phyloP scores from a whole-genome alignment of 2,329 filamentous ascomycete species.

The Apiospora sp. region DNA sequence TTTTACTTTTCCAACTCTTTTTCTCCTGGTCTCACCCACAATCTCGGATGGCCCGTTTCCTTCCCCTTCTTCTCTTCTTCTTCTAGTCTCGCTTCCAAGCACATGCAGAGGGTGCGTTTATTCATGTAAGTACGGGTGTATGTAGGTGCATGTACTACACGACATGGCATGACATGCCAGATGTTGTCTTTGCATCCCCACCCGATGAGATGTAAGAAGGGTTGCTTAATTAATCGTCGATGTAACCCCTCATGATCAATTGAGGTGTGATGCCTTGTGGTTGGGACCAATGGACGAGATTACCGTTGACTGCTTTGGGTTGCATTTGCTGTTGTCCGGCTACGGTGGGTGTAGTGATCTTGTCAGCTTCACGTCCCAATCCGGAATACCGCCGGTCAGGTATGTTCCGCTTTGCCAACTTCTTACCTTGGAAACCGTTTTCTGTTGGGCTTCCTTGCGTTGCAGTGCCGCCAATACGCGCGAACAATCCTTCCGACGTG shows the following conservation, averaged over 20 bases:
- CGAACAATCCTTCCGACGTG: slow-evolving; percentile 13
- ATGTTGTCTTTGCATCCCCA: slow-evolving; percentile 14
- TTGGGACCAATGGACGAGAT: slow-evolving; percentile 19
- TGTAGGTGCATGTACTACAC: not conserved
- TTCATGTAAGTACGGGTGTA: not conserved
- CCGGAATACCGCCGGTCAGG: slow-evolving; percentile 14
- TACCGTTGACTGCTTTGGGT: slow-evolving; percentile 11
- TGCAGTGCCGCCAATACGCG: slow-evolving; percentile 18
- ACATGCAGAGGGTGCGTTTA: not conserved
- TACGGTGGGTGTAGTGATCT: slow-evolving; percentile 5
- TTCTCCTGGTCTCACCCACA: not conserved
- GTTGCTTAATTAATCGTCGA: slow-evolving; percentile 19
- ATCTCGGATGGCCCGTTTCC: not conserved
- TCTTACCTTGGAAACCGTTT: slow-evolving; percentile 19
- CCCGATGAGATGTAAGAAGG: slow-evolving; percentile 1
- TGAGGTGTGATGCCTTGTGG: slow-evolving; percentile 1
- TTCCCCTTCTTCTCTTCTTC: not conserved
- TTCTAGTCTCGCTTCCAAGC: not conserved
- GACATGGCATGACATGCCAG: slow-evolving; percentile 12
- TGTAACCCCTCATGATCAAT: slow-evolving; percentile 20
- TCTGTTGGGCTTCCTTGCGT: slow-evolving; percentile 8
- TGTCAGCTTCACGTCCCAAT: slow-evolving; percentile 17
- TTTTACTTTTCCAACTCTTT: not conserved
- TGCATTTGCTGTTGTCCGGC: slow-evolving; percentile 13
- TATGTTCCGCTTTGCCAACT: slow-evolving; percentile 22